Evolutionary conservation across 78 protist species (phyloP), one percentile per base, ranked within the genome.

Genomic region (Goniomonas avonlea): DNA sequence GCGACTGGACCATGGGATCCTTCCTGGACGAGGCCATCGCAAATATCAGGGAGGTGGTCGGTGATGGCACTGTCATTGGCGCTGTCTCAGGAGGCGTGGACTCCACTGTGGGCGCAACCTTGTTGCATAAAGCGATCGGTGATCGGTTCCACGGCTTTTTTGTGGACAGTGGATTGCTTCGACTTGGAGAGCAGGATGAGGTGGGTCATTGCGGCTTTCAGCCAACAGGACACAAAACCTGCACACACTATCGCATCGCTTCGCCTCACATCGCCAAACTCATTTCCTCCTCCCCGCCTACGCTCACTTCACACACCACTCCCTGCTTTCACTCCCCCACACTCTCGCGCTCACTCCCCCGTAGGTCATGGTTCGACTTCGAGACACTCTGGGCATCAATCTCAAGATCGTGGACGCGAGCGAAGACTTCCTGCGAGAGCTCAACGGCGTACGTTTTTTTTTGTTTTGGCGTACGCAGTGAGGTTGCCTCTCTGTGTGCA

Each of bases 91-190:
- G 98, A 37, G 98, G 98, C 48, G 98, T 94, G 18, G 98, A 94
- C 79, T 83, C 91, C 18, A 50, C 96, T 0, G 98, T 94, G 29
- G 83, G 92, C 65, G 94, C 94, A 0, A 93, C 97, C 2, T 84
- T 94, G 17, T 74, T 93, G 32, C 27, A 71, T 77, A 81, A 82
- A 59, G 98, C 98, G 0, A 23, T 94, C 9, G 96, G 50, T 11
- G 50, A 43, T 11, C 50, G 50, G 50, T 43, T 43, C 50, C 50
- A 43, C 50, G 50, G n/a, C n/a, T 43, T 43, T 11, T 91, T 86
- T 86, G 79, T 94, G n/a, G 96, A 94, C 78, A 88, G 91, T 59
- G 98, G 98, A 1, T 90, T 92, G 50, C 90, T 94, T 95, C 85
- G 98, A n/a, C 59, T 40, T n/a, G 56, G 53, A 8, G 93, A 89